A percentile compares a stretch with the other conserved stretches of the same genome.
Evolutionary conservation across 768 basidiomycete genomes (phyloP).

Genomic region (Lyophyllum atratum): DNA sequence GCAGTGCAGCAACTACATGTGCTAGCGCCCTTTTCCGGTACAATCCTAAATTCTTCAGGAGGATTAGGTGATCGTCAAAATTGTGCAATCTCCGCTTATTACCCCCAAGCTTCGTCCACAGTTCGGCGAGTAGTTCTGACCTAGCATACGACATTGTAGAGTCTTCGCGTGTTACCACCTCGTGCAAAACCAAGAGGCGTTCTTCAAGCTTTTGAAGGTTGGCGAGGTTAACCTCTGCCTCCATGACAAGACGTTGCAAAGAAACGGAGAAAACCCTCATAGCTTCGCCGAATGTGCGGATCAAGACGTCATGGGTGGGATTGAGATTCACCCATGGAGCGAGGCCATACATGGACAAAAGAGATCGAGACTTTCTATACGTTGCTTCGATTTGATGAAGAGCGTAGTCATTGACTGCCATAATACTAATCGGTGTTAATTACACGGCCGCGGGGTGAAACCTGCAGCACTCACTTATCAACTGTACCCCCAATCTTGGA

Average conservation of each 20-base stretch:
- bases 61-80: conserved; percentile 48
- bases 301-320: conserved; percentile 45
- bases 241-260: conserved; percentile 61
- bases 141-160: conserved; percentile 41
- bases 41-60: conserved; percentile 55
- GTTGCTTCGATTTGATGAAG: conserved; percentile 54
- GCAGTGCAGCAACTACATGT: conserved; percentile 66
- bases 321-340: conserved; percentile 39
- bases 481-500: conserved; percentile 74
- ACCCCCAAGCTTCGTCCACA: conserved; percentile 73
- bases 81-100: conserved; percentile 52
- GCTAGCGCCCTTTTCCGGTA: conserved; percentile 64
- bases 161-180: conserved; percentile 62
- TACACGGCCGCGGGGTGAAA: neutral
- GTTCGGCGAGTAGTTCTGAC: conserved; percentile 57
- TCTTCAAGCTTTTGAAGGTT: conserved; percentile 67
- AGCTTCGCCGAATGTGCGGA: conserved; percentile 57
- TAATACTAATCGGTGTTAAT: conserved; percentile 47
- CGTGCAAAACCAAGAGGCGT: conserved; percentile 56
- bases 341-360: conserved; percentile 35
- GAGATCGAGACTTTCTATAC: conserved; percentile 34
- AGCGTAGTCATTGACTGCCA: conserved; percentile 76
- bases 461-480: conserved; percentile 54
- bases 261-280: conserved; percentile 59
- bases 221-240: conserved; percentile 58